Percentiles rank a stretch among this genome's conserved stretches.
Conservation (phyloP, 306 rosid genomes). For the Psophocarpus tetragonolobus region DNA sequence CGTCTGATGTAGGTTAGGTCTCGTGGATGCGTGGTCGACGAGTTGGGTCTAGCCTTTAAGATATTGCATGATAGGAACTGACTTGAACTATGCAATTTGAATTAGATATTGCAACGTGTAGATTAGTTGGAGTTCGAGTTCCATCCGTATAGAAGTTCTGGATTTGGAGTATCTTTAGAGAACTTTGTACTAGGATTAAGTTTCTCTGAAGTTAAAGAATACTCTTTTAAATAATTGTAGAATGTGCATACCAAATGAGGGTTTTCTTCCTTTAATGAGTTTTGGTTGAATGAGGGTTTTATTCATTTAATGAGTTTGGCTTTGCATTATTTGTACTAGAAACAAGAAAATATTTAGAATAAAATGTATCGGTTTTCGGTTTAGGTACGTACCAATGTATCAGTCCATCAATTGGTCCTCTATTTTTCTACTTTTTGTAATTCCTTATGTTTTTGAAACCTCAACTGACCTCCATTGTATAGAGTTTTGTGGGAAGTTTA, state of each 20-base stretch:
- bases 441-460: neutral
- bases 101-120: conserved; percentile 1
- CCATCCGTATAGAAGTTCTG: neutral
- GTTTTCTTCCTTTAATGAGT: neutral
- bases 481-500: conserved; percentile 15
- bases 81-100: neutral
- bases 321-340: conserved; percentile 1
- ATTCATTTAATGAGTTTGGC: too few relatives aligned
- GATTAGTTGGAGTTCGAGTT: conserved; percentile 6
- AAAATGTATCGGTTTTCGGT: too few relatives aligned
- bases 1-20: too few relatives aligned
- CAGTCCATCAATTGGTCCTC: neutral
- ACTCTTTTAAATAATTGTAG: neutral
- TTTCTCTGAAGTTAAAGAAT: neutral
- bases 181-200: neutral
- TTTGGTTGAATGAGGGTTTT: too few relatives aligned
- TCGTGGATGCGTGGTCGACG: too few relatives aligned
- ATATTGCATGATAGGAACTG: neutral
- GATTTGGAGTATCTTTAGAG: conserved; percentile 14
- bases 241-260: neutral
- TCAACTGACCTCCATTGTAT: conserved; percentile 4
- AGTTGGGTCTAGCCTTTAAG: too few relatives aligned
- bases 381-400: too few relatives aligned
- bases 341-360: neutral
- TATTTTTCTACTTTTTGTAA: neutral